These are phyloP conservation scores for Allantophomopsis lycopodina DNA, from an alignment of 2,329 filamentous ascomycete genomes.

Conservation along the genomic window DNA sequence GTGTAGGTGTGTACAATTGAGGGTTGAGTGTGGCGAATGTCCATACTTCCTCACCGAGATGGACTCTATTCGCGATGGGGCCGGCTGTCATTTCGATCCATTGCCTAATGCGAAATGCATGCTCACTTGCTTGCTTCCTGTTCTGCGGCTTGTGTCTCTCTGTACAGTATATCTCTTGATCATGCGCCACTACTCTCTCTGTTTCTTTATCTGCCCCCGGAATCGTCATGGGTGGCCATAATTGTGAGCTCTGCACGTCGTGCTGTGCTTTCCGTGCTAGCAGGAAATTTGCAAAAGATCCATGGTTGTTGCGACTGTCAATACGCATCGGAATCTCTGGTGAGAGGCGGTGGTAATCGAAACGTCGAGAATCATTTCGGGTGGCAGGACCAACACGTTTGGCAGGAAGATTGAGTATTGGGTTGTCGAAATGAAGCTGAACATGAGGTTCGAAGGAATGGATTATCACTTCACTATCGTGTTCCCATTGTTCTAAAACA, in stretches of 20 bases:
- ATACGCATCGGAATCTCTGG: constrained; percentile 39
- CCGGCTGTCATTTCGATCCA: constrained; percentile 56
- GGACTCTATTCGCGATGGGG: constrained; percentile 25
- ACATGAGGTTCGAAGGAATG: constrained; percentile 60
- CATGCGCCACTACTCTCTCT: no score
- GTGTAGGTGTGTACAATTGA: constrained; percentile 65
- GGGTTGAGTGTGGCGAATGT: constrained; percentile 63
- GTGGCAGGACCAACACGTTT: constrained; percentile 6
- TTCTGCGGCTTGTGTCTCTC: constrained; percentile 29
- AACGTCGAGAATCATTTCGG: constrained; percentile 20
- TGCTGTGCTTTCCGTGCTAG: constrained; percentile 38
- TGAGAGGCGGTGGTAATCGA: constrained; percentile 15
- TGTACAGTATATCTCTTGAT: no score
- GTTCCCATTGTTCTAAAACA: constrained; percentile 48
- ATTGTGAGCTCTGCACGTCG: constrained; percentile 24
- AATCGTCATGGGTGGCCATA: constrained; percentile 67
- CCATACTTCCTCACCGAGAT: constrained; percentile 38
- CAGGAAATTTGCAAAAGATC: constrained; percentile 53
- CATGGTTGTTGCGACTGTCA: constrained; percentile 25
- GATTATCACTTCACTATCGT: constrained; percentile 51
- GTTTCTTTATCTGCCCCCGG: constrained; percentile 30
- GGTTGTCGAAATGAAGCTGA: constrained; percentile 60
- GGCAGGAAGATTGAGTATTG: constrained; percentile 44
- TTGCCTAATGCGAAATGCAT: constrained; percentile 59
- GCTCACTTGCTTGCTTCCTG: constrained; percentile 48